Percentiles rank a stretch among this genome's conserved stretches.
phyloP scores from a whole-genome alignment of 1,284 basidiomycete genomes.

The Cryptococcus sp. region DNA sequence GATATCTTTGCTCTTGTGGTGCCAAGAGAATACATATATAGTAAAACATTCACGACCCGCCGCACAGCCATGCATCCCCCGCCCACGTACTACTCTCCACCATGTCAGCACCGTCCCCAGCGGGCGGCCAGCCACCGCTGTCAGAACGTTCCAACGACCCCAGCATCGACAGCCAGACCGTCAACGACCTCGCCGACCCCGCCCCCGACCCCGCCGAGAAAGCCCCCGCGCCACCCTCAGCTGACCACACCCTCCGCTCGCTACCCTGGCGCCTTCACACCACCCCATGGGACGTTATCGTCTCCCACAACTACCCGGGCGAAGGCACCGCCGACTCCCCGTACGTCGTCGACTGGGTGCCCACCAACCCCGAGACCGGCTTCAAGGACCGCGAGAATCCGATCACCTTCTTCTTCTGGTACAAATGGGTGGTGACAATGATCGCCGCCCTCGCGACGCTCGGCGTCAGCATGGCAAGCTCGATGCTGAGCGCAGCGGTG shows the following conservation, averaged over 20 bases:
- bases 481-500: constrained; percentile 27
- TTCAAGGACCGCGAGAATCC: constrained; percentile 14
- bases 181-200: too few species aligned
- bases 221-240: too few species aligned
- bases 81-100: too few species aligned
- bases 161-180: too few species aligned
- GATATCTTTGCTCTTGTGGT: too few species aligned
- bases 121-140: too few species aligned
- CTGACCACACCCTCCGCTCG: background rate
- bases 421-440: constrained; percentile 14
- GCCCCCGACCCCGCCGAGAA: too few species aligned
- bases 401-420: constrained; percentile 7
- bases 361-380: background rate
- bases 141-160: too few species aligned
- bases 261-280: constrained; percentile 13
- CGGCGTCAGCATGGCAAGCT: constrained; percentile 24
- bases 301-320: constrained; percentile 8
- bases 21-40: too few species aligned
- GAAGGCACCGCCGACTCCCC: constrained; percentile 12
- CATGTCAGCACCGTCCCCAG: too few species aligned
- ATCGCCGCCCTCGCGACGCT: constrained; percentile 21
- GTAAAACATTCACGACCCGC: too few species aligned
- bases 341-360: constrained; percentile 14
- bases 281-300: constrained; percentile 5
- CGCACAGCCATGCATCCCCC: too few species aligned